These are phyloP conservation scores for Aureobasidium zeae DNA, from an alignment of 2,329 filamentous ascomycete genomes.

Conservation along the genomic window DNA sequence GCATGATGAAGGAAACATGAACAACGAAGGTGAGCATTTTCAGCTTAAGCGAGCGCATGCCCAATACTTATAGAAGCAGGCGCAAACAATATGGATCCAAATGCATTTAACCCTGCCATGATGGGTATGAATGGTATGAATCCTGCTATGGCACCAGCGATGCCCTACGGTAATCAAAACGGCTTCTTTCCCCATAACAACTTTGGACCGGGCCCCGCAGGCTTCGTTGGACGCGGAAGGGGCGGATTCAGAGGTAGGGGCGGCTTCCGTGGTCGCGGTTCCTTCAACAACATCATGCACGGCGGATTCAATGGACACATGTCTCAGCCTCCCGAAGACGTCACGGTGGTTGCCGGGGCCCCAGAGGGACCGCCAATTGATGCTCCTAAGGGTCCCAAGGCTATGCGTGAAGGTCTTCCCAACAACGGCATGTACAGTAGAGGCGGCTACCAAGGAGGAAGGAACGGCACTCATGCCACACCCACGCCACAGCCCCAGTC, in stretches of 20 bases:
- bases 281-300: slow-evolving; percentile 19
- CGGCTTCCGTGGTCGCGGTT: slow-evolving; percentile 33
- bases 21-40: slow-evolving; percentile 4
- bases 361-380: slow-evolving; percentile 27
- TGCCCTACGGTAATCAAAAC: slow-evolving; percentile 10
- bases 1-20: background rate
- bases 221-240: slow-evolving; percentile 12
- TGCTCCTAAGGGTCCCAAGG: slow-evolving; percentile 87
- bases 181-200: slow-evolving; percentile 12
- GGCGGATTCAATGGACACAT: slow-evolving; percentile 20
- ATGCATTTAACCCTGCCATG: slow-evolving; percentile 5
- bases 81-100: slow-evolving; percentile 5
- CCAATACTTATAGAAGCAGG: background rate
- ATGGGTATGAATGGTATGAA: slow-evolving; percentile 8
- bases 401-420: slow-evolving; percentile 80
- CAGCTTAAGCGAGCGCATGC: background rate
- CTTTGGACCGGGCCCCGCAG: background rate
- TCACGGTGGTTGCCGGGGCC: slow-evolving; percentile 15
- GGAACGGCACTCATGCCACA: slow-evolving; percentile 29
- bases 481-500: slow-evolving; percentile 16
- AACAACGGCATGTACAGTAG: slow-evolving; percentile 67
- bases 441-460: slow-evolving; percentile 28
- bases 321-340: slow-evolving; percentile 8
- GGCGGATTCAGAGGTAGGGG: slow-evolving; percentile 35
- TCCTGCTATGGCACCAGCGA: slow-evolving; percentile 2